These are phyloP conservation scores for Chlamydomonas schloesseri DNA, from an alignment of 139 green algal species.

Conservation along the genomic window DNA sequence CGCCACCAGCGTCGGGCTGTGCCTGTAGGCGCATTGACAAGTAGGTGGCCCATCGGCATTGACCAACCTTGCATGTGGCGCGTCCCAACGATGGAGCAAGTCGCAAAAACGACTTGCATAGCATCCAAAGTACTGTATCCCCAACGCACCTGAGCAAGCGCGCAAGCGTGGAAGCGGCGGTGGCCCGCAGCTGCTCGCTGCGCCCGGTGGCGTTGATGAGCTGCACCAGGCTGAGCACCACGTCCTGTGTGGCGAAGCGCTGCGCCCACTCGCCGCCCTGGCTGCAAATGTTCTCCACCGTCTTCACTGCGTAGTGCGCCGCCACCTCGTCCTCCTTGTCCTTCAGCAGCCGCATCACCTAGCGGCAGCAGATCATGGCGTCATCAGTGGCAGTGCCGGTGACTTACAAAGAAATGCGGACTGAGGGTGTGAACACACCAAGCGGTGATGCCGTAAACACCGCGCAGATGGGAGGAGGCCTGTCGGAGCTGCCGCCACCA, in stretches of 20 bases:
- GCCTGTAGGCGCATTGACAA: constrained; percentile 24
- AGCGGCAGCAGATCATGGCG: constrained; percentile 11
- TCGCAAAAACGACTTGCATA: not conserved
- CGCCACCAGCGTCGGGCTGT: constrained; percentile 56
- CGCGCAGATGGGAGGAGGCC: no score
- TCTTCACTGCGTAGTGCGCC: constrained; percentile 95
- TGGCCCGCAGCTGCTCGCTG: constrained; percentile 78
- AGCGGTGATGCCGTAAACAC: no score
- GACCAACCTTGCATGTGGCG: no score
- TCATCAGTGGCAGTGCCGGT: not conserved
- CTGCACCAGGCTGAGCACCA: constrained; percentile 62
- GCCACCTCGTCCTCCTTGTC: constrained; percentile 85
- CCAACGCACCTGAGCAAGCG: constrained; percentile 65
- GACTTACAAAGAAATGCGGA: no score
- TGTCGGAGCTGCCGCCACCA: no score
- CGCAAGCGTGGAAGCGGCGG: constrained; percentile 77
- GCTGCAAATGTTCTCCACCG: constrained; percentile 93
- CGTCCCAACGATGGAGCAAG: no score
- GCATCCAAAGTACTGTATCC: not conserved
- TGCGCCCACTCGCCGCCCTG: constrained; percentile 82
- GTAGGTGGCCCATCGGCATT: no score
- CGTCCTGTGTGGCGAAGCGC: constrained; percentile 70
- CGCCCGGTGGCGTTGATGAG: constrained; percentile 46
- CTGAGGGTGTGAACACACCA: no score
- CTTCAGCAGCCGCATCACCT: constrained; percentile 72